Conservation (phyloP, 148 eudicot species). For the Persicaria tinctoria region DNA sequence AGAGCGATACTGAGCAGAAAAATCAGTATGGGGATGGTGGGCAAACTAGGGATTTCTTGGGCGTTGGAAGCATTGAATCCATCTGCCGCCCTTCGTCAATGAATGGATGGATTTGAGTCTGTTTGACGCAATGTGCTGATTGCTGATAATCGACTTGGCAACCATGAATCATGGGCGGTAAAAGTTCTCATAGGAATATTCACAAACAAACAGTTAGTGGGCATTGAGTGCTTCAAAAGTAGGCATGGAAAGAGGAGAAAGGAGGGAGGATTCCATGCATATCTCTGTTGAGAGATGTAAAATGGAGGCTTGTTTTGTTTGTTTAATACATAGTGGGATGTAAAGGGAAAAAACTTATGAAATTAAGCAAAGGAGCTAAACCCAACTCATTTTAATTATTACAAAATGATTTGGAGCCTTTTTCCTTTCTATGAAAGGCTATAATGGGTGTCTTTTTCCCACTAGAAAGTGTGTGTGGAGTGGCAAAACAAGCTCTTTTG, state of each 20-base stretch:
- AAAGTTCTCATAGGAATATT: constrained; percentile 4
- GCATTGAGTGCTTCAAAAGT: constrained; percentile 2
- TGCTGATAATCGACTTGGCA: background rate
- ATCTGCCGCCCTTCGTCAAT: background rate
- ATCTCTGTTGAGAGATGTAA: background rate
- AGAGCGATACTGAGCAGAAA: background rate
- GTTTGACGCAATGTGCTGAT: background rate
- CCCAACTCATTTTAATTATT: constrained; percentile 6
- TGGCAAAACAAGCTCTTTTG: background rate
- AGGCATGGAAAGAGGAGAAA: background rate
- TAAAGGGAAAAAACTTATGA: background rate
- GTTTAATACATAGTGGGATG: constrained; percentile 5
- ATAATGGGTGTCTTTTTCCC: background rate
- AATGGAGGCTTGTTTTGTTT: background rate
- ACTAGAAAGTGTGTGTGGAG: background rate
- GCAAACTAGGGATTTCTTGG: constrained; percentile 12
- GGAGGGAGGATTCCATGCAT: background rate
- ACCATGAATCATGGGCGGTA: background rate
- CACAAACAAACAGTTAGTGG: constrained; percentile 2
- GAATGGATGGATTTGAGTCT: constrained; percentile 9
- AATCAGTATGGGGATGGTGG: constrained; percentile 7
- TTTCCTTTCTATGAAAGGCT: background rate
- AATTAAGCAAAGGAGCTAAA: background rate
- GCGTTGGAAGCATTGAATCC: constrained; percentile 4
- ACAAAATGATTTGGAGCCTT: constrained; percentile 6